Conservation (phyloP, 108 stramenopile genomes). For the Mediolabrus comicus region DNA sequence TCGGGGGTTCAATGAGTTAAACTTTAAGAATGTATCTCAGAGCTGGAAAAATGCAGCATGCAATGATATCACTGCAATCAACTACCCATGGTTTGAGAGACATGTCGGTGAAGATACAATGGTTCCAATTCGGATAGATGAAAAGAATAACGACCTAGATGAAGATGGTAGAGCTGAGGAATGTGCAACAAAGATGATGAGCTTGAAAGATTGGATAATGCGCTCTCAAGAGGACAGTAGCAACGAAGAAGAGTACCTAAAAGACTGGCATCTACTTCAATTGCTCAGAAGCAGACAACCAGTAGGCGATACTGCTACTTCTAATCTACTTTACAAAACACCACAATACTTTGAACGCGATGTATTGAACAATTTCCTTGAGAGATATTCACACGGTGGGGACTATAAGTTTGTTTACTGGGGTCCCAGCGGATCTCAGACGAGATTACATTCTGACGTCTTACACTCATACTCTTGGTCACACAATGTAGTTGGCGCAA, state of each 20-base stretch:
- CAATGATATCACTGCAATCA: constrained; percentile 15
- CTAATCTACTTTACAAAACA: constrained; percentile 46
- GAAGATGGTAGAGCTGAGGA: constrained; percentile 70
- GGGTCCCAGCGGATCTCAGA: constrained; percentile 69
- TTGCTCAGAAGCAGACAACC: constrained; percentile 15
- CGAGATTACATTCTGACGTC: constrained; percentile 84
- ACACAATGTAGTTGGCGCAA: constrained; percentile 80
- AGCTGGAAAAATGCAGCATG: not conserved
- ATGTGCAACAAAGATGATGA: constrained; percentile 54
- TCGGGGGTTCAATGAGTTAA: constrained; percentile 35
- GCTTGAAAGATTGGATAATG: constrained; percentile 52
- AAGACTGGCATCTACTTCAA: constrained; percentile 80
- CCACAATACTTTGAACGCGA: constrained; percentile 56
- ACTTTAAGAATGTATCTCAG: constrained; percentile 22
- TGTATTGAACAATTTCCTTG: constrained; percentile 60
- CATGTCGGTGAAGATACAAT: constrained; percentile 46
- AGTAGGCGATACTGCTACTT: no score
- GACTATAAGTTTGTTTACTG: constrained; percentile 89
- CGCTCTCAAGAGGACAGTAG: constrained; percentile 8
- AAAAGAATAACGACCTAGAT: constrained; percentile 37
- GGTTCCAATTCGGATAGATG: constrained; percentile 59
- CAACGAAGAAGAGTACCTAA: constrained; percentile 49
- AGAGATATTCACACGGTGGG: constrained; percentile 42
- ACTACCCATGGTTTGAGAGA: constrained; percentile 62
- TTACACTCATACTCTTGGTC: constrained; percentile 85